These are phyloP conservation scores for Botryosphaeria agaves DNA, from an alignment of 2,329 filamentous ascomycete genomes.

Conservation along the genomic window DNA sequence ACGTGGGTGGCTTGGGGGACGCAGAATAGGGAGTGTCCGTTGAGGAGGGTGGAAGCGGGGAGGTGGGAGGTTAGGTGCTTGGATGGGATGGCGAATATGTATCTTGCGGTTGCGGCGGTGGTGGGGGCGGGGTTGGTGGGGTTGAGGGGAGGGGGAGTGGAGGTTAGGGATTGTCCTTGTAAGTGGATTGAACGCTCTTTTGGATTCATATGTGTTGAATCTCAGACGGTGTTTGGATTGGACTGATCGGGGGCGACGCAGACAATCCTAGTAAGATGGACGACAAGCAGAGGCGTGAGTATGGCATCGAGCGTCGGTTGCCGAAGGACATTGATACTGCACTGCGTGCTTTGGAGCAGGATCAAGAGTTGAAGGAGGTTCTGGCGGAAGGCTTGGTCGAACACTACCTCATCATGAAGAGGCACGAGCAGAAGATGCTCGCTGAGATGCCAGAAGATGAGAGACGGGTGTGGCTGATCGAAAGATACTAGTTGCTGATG, in stretches of 20 bases:
- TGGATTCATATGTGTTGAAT: background rate
- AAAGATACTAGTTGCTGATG: constrained; percentile 43
- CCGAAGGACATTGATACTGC: constrained; percentile 39
- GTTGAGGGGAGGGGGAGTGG: constrained; percentile 26
- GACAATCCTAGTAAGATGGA: constrained; percentile 36
- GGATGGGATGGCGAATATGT: constrained; percentile 68
- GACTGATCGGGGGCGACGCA: constrained; percentile 1
- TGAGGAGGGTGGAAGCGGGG: constrained; percentile 46
- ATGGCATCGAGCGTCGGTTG: constrained; percentile 37
- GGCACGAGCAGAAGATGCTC: constrained; percentile 36
- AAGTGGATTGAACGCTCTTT: constrained; percentile 3
- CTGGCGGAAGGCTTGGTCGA: constrained; percentile 35
- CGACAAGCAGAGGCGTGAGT: constrained; percentile 25
- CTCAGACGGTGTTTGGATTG: too few species aligned
- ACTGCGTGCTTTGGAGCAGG: constrained; percentile 30
- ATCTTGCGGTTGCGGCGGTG: constrained; percentile 47
- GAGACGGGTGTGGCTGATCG: constrained; percentile 42
- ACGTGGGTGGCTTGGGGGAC: constrained; percentile 67
- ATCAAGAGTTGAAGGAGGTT: constrained; percentile 27
- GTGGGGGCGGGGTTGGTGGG: constrained; percentile 43
- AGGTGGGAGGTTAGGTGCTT: constrained; percentile 67
- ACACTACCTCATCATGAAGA: constrained; percentile 42
- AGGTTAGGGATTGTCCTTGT: constrained; percentile 33
- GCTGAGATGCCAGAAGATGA: constrained; percentile 29
- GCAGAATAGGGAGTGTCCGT: constrained; percentile 60